Evolutionary conservation across 768 basidiomycete genomes (phyloP), one percentile per base, ranked within the genome.

Genomic region (Kwoniella sp.): DNA sequence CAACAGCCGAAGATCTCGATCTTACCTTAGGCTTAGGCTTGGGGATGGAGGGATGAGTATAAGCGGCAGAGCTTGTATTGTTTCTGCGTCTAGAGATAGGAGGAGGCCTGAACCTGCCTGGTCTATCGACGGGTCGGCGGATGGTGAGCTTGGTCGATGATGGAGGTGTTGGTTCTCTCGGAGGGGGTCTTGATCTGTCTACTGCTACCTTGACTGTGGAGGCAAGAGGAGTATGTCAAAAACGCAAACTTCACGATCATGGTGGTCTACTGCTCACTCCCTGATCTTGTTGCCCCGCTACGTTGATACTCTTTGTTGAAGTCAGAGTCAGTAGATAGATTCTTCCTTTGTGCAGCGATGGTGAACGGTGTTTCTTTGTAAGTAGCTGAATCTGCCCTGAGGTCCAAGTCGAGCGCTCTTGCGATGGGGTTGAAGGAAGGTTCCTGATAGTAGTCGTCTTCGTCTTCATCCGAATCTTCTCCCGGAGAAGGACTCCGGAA

Each of bases 321-420:
- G 22, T 26, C 22, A 26, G 48, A 24, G n/a, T 21, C 27, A 27
- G 56, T 57, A 17, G 2, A 13, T 1, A 47, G 12, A 26, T 58
- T 26, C 48, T 27, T 37, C 29, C 40, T 49, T 36, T 55, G 60
- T 33, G 27, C 53, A 2, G 70, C 67, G 21, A 69, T 56, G 3
- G 68, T 72, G 24, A 67, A 69, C 2, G 70, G 67, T 0, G 64
- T 72, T 19, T 68, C 55, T 2, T 22, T 68, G 21, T 46, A 55
- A 0, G n/a, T 33, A 21, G 59, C 64, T 24, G 27, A 25, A 44
- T 70, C 71, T 21, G 29, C 49, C 15, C 66, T 24, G 5, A 27
- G 29, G 6, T 46, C n/a, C 10, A 72, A 24, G 27, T 69, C 64
- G 13, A 69, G 50, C 1, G 55, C 56, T 27, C 47, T 8, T 56